Evolutionary conservation across 2,329 filamentous ascomycete species (phyloP), one percentile per base, ranked within the genome.

Genomic region (Colletotrichum tanaceti): DNA sequence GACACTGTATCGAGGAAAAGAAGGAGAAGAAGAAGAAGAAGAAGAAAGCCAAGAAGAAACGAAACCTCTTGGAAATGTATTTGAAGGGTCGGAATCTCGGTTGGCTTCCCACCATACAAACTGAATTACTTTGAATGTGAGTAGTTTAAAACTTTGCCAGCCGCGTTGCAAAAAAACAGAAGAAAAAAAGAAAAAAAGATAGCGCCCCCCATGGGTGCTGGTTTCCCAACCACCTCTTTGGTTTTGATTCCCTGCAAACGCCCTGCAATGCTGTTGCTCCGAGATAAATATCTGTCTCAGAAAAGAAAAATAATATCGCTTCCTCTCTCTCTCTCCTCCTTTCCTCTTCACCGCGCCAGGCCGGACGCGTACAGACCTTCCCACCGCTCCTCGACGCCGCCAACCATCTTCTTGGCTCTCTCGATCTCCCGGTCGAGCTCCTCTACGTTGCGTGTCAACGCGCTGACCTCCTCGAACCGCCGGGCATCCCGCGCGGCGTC

Each of bases 401-500:
- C 85, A 6, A 96, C 85, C 73, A 89, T 87, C n/a, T 82, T 83
- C 72, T 85, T 90, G 14, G 93, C 80, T 35, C 83, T 84, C 70
- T 89, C 87, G 71, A 97, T 95, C 81, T 97, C 94, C 43, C 82
- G 83, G 49, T 91, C 92, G 65, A 98, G 79, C 79, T 97, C 94
- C 65, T 96, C 93, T 35, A 93, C 81, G 73, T 97, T 97, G 66
- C 90, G 86, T 4, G 90, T 90, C 65, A 98, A 81, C 13, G 92
- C 93, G 64, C 89, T 88, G 2, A 97, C 92, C 78, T 98, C 94
- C 74, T 97, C 94, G 73, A 97, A 97, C 67, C 93, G 89, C 35
- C 93, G 84, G 13, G 91, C 88, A 49, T 90, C 90, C 55, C 90
- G 91, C 0, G 94, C 93, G 69, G 90, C 88, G 9, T 87, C 88